Base-by-base conservation (phyloP, 2,329 filamentous ascomycete species). In the Shiraia sp. region DNA sequence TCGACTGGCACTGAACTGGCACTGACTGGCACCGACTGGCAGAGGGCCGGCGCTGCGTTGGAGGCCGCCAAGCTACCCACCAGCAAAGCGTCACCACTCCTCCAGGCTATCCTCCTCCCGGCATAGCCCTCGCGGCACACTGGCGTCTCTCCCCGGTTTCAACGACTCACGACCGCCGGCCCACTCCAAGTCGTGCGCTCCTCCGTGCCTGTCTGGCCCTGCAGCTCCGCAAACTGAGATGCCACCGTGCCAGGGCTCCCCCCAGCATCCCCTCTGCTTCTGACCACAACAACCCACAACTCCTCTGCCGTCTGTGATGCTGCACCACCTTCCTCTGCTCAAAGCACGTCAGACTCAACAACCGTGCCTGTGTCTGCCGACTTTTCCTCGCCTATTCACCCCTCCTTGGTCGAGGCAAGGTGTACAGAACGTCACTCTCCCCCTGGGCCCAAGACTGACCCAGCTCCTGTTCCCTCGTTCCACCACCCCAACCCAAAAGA, bases 121-220 rank as follows among this genome's bases (percentile, higher is more conserved):
- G 45, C 13, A 35, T 55, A 49, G 49, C 27, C 16, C 13, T 30
- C 44, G 49, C 55, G 53, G 45, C 49, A 42, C 40, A 24, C 40
- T 42, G 35, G 40, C 13, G 33, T 36, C 23, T 42, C 40, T 56
- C 55, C 55, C 57, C 55, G 53, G 55, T 56, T 53, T 55, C 47
- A 38, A 50, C 44, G 40, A 48, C 44, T 47, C 49, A 47, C 14
- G 34, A 32, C 29, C 46, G 36, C 44, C 35, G 30, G 45, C 32
- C 45, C 33, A 31, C 46, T 36, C 51, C 49, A 51, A 55, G 47
- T 43, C 55, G 52, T 53, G 49, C 40, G 47, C 35, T 55, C 45
- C 47, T 47, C 42, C 38, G 43, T 32, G 33, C 38, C 26, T 32
- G 25, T 36, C 27, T 35, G 37, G 25, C 24, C 42, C 42, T 17